Evolutionary conservation across 805 yeast species (phyloP), one percentile per base, ranked within the genome.

Genomic region (Kregervanrija pseudodelftensis): DNA sequence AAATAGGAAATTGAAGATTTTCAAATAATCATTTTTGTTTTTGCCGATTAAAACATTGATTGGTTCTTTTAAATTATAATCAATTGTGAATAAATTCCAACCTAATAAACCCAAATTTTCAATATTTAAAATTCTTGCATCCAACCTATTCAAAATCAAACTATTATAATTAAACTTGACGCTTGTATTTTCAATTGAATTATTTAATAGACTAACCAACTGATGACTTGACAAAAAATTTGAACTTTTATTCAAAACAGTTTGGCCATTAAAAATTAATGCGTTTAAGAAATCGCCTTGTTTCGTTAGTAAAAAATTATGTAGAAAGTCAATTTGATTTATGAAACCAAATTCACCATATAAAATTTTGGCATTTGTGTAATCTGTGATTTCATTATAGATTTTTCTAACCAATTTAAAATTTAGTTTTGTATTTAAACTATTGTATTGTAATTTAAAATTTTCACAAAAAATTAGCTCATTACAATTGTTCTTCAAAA

Each of bases 61-160:
- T 1, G 85, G 85, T 11, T 68, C 52, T 14, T 58, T 62, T 4
- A 76, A 59, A 43, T 74, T 68, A 60, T 85, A 93, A 57, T 89
- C 97, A 33, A 90, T 66, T 0, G 96, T 87, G 60, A 91, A 90
- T 2, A 85, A 88, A 58, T 90, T 95, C 96, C 96, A 90, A 1
- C 96, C 96, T 41, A 78, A 64, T 30, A 49, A 80, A 0, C 87
- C 83, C 52, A 82, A 36, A 7, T 22, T n/a, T 3, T 81, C 81
- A 40, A 83, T 65, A 47, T 84, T 88, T 40, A 90, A 68, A 16
- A 90, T 71, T 38, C 96, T 69, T 0, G 96, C 96, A 67, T 93
- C 98, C 11, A 91, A 59, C 41, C 85, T 64, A 37, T 73, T 66
- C 11, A 76, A 59, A 9, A 76, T 70, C 13, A 61, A 66, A 2